Evolutionary conservation across 768 basidiomycete genomes (phyloP), one percentile per base, ranked within the genome.

Genomic region (Pulveroboletus ravenelii): DNA sequence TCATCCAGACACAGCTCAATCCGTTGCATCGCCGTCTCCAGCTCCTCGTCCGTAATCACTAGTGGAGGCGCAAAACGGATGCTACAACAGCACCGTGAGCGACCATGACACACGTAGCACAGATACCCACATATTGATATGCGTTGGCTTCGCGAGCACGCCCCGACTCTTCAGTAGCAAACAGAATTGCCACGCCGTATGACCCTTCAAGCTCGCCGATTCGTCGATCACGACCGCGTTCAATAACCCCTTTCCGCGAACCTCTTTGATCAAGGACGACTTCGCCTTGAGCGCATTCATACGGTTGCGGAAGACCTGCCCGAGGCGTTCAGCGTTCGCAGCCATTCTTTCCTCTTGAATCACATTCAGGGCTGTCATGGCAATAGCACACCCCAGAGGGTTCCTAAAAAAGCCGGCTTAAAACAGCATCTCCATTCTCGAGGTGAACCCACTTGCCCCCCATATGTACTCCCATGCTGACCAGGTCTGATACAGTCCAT

Each of bases 41-140:
- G 64, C 53, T 96, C 92, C 17, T 79, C 82, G 62, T 96, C 92
- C n/a, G 81, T 76, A 51, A 99, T 99, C 54, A 98, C 91, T 48
- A 99, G 71, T 3, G 95, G 95, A 3, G 95, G 95, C 2, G 96
- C 92, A 66, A 99, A 95, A 30, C 95, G 93, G 59, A 99, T 89
- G 47, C 93, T 97, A 47, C 18, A 12, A 36, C 13, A 42, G 6
- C 38, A 42, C 7, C 37, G 46, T 53, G 41, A 51, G 31, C 34
- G 29, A 29, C 40, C 20, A 6, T 29, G 25, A 27, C 25, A 27
- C 36, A 4, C 35, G n/a, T 4, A 9, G 15, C 18, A 47, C 8
- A 10, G 36, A 15, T 37, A 76, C 91, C 60, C 60, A 94, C 92
- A 90, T 92, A 69, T 95, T 95, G 25, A 85, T 80, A 62, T 96